A percentile compares a stretch with the other conserved stretches of the same genome.
These are phyloP conservation scores for Ogataea methanolica DNA, from an alignment of 805 yeast species.

Conservation along the genomic window DNA sequence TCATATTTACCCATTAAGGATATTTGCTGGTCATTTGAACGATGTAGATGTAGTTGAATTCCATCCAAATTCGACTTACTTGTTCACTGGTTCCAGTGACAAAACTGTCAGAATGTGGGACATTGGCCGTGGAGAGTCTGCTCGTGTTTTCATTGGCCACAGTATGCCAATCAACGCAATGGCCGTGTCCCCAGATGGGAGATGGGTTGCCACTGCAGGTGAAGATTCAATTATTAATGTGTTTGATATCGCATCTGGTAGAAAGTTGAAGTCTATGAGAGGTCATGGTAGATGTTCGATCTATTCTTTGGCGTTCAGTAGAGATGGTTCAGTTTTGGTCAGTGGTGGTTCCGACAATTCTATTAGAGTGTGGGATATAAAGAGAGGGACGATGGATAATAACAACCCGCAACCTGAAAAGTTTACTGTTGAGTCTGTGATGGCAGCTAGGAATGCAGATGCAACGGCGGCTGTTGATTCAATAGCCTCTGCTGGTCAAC, in stretches of 20 bases:
- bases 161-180: slow-evolving; percentile 81
- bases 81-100: slow-evolving; percentile 93
- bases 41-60: slow-evolving; percentile 94
- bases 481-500: not conserved
- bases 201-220: slow-evolving; percentile 94
- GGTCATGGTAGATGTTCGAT: slow-evolving; percentile 91
- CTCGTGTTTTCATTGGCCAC: slow-evolving; percentile 89
- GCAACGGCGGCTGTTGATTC: slow-evolving; percentile 15
- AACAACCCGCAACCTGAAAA: slow-evolving; percentile 68
- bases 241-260: slow-evolving; percentile 94
- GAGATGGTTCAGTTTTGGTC: slow-evolving; percentile 84
- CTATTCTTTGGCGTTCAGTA: slow-evolving; percentile 77
- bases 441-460: slow-evolving; percentile 29
- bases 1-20: slow-evolving; percentile 91
- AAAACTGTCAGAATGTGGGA: slow-evolving; percentile 99
- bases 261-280: slow-evolving; percentile 82
- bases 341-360: slow-evolving; percentile 92
- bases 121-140: slow-evolving; percentile 80
- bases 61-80: slow-evolving; percentile 94
- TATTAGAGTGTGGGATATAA: slow-evolving; percentile 94
- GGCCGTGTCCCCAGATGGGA: slow-evolving; percentile 94
- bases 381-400: slow-evolving; percentile 74
- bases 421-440: slow-evolving; percentile 32
- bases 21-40: slow-evolving; percentile 94
- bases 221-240: slow-evolving; percentile 85